Base-by-base conservation (phyloP, 2,329 filamentous ascomycete species). In the Sporothrix pallida region DNA sequence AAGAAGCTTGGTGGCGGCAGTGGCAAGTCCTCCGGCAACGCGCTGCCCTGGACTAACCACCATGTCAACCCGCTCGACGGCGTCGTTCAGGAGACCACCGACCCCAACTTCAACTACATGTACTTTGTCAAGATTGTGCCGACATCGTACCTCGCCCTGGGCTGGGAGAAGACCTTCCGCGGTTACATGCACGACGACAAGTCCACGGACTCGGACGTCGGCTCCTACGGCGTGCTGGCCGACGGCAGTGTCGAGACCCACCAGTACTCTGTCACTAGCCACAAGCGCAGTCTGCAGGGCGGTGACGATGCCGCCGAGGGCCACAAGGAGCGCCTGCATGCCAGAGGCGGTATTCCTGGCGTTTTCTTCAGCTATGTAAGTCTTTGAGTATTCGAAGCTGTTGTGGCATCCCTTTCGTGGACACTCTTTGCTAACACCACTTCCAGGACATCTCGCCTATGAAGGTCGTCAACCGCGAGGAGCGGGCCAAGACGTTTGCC, bases 121-220 rank as follows among this genome's bases (percentile, higher is more conserved):
- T 99, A 99, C 86, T 99, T 99, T 83, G 88, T 99, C 83, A 99
- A 99, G 87, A 96, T 99, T 73, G 96, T 99, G 46, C 94, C 93
- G 2, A 99, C 96, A 1, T 95, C 94, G 0, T 99, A 98, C 81
- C 88, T 98, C 37, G 94, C 96, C 2, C 88, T 99, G 1, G 94
- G 94, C 76, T 97, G 94, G 93, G 91, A 94, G 80, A 89, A 90
- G 78, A 87, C 86, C 74, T 82, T 84, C 73, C 78, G 74, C 52
- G 79, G 78, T 60, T 79, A 82, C 73, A 79, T 81, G 73, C 65
- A 79, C 78, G 60, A 78, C 81, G 73, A 80, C 81, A 70, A 77
- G 83, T 50, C 72, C 56, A 26, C 68, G 70, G 83, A 88, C 71
- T 86, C 88, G 13, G 89, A 90, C 71, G 84, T 96, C 69, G 93